Evolutionary conservation across 2,329 filamentous ascomycete genomes (phyloP).

Genomic region (Fusarium domesticum): DNA sequence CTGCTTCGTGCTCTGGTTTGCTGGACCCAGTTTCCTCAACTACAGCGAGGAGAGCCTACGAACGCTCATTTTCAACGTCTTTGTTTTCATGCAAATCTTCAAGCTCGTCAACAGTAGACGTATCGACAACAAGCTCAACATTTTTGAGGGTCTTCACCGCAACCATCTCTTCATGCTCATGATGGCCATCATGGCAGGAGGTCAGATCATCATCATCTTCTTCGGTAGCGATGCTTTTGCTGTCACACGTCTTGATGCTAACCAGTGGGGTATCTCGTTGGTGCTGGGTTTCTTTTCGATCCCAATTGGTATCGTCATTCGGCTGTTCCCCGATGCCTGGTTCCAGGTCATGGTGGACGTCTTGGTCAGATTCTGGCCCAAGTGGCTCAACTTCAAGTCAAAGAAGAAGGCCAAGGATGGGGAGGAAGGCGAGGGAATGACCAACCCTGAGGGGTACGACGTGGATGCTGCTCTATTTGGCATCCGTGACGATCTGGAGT

Average conservation of each 20-base stretch:
- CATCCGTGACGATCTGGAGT: slow-evolving; percentile 21
- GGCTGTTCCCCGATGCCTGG: slow-evolving; percentile 67
- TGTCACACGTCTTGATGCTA: slow-evolving; percentile 57
- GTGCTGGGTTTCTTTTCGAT: slow-evolving; percentile 73
- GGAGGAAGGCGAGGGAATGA: slow-evolving; percentile 11
- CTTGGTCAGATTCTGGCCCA: slow-evolving; percentile 14
- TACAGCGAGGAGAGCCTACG: slow-evolving; percentile 42
- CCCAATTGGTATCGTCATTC: slow-evolving; percentile 69
- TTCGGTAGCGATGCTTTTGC: slow-evolving; percentile 64
- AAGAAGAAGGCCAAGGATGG: slow-evolving; percentile 14
- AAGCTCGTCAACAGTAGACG: slow-evolving; percentile 64
- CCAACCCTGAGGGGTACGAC: slow-evolving; percentile 19
- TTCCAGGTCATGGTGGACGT: slow-evolving; percentile 19
- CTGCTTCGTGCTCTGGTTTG: slow-evolving; percentile 60
- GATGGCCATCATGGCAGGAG: slow-evolving; percentile 32
- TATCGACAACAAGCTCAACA: slow-evolving; percentile 82
- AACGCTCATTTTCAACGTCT: slow-evolving; percentile 66
- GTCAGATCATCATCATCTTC: slow-evolving; percentile 23
- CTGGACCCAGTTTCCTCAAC: slow-evolving; percentile 51
- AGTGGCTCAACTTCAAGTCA: slow-evolving; percentile 12
- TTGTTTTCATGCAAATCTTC: slow-evolving; percentile 72
- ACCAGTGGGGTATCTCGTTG: slow-evolving; percentile 79
- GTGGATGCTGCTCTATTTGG: slow-evolving; percentile 18
- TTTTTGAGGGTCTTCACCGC: slow-evolving; percentile 65
- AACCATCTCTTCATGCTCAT: slow-evolving; percentile 22